Percentiles rank a stretch among this genome's conserved stretches.
These are phyloP conservation scores for Sugiyamaella chiloensis DNA, from an alignment of 805 yeast genomes.

Conservation along the genomic window DNA sequence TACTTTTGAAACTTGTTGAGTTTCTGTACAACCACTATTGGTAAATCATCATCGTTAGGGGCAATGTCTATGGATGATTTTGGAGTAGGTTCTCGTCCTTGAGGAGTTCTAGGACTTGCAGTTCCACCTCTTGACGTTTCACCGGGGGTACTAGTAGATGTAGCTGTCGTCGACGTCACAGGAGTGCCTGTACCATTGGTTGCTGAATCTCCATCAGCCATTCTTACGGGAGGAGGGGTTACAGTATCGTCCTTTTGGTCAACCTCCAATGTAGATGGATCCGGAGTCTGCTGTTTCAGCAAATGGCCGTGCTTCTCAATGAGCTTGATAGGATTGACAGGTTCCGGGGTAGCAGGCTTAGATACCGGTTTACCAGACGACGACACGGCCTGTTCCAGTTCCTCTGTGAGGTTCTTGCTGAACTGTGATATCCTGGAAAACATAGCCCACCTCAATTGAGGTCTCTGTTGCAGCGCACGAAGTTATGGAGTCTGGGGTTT, in stretches of 20 bases:
- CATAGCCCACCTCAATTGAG: too few relatives aligned
- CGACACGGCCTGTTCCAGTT: conserved; percentile 44
- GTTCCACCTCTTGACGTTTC: too few relatives aligned
- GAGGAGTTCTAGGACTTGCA: background rate
- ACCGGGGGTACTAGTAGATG: background rate
- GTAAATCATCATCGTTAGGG: conserved; percentile 37
- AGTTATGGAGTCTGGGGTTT: background rate
- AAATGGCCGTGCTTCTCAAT: conserved; percentile 17
- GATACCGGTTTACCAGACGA: conserved; percentile 14
- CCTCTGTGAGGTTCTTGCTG: conserved; percentile 62
- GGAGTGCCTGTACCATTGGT: background rate
- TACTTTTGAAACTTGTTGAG: conserved; percentile 76
- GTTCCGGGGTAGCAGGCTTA: conserved; percentile 5
- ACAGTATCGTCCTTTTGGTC: conserved; percentile 3
- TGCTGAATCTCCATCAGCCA: background rate
- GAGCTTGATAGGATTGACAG: conserved; percentile 11
- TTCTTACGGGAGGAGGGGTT: too few relatives aligned
- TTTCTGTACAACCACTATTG: conserved; percentile 57
- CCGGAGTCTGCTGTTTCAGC: conserved; percentile 21
- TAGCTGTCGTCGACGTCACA: background rate
- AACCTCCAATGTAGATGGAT: conserved; percentile 21
- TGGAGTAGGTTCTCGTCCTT: background rate
- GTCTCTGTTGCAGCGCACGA: too few relatives aligned
- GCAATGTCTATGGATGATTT: background rate
- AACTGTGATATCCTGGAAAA: conserved; percentile 58